These are phyloP conservation scores for Lichtheimia ornata DNA, from an alignment of 371 early-diverging fungal species.

Conservation along the genomic window DNA sequence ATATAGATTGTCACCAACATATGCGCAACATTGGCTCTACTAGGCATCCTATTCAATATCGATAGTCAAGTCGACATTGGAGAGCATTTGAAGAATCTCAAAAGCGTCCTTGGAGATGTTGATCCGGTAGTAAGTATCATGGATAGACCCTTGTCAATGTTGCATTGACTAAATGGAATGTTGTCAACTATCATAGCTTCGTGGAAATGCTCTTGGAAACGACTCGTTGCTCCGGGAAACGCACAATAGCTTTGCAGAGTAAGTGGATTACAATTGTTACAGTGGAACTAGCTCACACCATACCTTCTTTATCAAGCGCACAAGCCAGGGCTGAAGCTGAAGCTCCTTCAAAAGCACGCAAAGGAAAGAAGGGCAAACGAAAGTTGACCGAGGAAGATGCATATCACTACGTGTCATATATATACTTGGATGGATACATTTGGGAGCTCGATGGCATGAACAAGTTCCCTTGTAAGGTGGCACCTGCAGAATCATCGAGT, in stretches of 20 bases:
- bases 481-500: not conserved
- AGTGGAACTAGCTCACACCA: not conserved
- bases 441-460: constrained; percentile 49
- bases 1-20: constrained; percentile 36
- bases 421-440: constrained; percentile 29
- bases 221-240: constrained; percentile 24
- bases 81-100: constrained; percentile 24
- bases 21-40: constrained; percentile 44
- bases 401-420: constrained; percentile 36
- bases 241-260: constrained; percentile 37
- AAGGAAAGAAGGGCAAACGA: constrained; percentile 15
- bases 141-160: too few relatives aligned
- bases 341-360: constrained; percentile 8
- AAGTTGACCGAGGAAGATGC: constrained; percentile 12
- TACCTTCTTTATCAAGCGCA: not conserved
- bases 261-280: not conserved
- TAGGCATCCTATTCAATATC: constrained; percentile 34
- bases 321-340: constrained; percentile 8
- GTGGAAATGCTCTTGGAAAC: constrained; percentile 35
- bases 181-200: constrained; percentile 9
- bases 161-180: too few relatives aligned
- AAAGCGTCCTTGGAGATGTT: constrained; percentile 19
- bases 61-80: constrained; percentile 28
- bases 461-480: constrained; percentile 21
- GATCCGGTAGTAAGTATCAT: constrained; percentile 15